A percentile compares a stretch with the other conserved stretches of the same genome.
Evolutionary conservation across 2,329 filamentous ascomycete genomes (phyloP).

Genomic region (Fusarium sarcochroum): DNA sequence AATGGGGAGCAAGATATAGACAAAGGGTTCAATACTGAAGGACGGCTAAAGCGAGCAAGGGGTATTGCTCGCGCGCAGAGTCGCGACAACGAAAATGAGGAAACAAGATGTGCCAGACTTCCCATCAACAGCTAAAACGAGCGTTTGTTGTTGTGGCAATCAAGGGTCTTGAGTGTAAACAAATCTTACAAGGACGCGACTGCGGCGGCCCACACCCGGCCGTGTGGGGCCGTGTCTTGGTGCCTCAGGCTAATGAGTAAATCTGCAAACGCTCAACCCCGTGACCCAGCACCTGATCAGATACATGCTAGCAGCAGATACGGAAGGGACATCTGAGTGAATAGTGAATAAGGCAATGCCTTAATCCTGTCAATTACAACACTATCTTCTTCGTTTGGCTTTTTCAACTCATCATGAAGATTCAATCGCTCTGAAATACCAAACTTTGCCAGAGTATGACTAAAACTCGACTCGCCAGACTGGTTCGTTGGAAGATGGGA

Average conservation of each 20-base stretch:
- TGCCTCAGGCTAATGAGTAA: slow-evolving; percentile 41
- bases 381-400: not conserved
- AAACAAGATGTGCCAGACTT: slow-evolving; percentile 46
- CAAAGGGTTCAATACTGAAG: slow-evolving; percentile 26
- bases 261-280: slow-evolving; percentile 9
- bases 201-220: slow-evolving; percentile 13
- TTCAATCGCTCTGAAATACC: no score
- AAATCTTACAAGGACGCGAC: slow-evolving; percentile 49
- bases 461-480: slow-evolving; percentile 4
- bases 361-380: not conserved
- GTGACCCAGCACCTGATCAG: slow-evolving; percentile 39
- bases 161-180: slow-evolving; percentile 48
- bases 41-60: slow-evolving; percentile 35
- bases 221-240: slow-evolving; percentile 38
- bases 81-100: slow-evolving; percentile 45
- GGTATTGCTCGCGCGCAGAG: slow-evolving; percentile 43
- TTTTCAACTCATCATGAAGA: not conserved
- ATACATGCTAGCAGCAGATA: not conserved
- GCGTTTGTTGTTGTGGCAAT: slow-evolving; percentile 50
- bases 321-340: not conserved
- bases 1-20: slow-evolving; percentile 41
- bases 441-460: not conserved
- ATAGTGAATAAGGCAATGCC: not conserved
- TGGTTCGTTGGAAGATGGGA: slow-evolving; percentile 10
- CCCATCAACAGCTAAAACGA: slow-evolving; percentile 42